Evolutionary conservation across 2,329 filamentous ascomycete species (phyloP), one percentile per base, ranked within the genome.

Genomic region (Colletotrichum lindemuthianum): DNA sequence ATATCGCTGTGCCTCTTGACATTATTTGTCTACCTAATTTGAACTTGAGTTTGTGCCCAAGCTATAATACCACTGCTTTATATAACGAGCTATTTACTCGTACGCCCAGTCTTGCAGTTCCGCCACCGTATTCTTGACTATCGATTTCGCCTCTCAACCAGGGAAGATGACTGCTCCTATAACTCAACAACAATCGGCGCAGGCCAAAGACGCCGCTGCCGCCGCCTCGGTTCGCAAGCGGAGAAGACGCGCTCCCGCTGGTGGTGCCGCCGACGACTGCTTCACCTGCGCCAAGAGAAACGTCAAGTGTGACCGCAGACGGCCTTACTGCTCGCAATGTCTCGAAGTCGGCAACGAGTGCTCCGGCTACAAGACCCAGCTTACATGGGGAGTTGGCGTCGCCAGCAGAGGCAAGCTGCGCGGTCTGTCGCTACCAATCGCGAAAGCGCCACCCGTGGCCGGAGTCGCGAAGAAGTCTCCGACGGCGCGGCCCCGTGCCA

Each of bases 301-400:
- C 72, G 84, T 90, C 68, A 92, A 92, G 78, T 99, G 95, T 81
- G 95, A 98, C 79, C 89, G 95, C 71, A 89, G 93, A 74, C 87
- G 95, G 72, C 95, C 95, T 8, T 98, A 97, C 79, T 98, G 96
- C 81, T 93, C 93, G 48, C 94, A 93, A 79, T 99, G 95, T 77
- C 86, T 98, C 68, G 92, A 97, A 71, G 86, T 93, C 69, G 94
- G 93, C 69, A 93, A 93, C 76, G 93, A 97, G 74, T 98, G 95
- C 81, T 93, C 92, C 34, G 95, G 95, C 65, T 98, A 98, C 84
- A 96, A 96, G 81, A 98, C 95, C 13, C 94, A 95, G 71, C 84
- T 98, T 78, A 98, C 95, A 50, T 98, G 95, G 95, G 93, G 93
- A 45, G 92, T 97, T 51, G 95, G 95, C 55, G 95, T 98, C 64